These are phyloP conservation scores for Phytophthora nicotianae DNA, from an alignment of 352 stramenopile genomes.

Conservation along the genomic window DNA sequence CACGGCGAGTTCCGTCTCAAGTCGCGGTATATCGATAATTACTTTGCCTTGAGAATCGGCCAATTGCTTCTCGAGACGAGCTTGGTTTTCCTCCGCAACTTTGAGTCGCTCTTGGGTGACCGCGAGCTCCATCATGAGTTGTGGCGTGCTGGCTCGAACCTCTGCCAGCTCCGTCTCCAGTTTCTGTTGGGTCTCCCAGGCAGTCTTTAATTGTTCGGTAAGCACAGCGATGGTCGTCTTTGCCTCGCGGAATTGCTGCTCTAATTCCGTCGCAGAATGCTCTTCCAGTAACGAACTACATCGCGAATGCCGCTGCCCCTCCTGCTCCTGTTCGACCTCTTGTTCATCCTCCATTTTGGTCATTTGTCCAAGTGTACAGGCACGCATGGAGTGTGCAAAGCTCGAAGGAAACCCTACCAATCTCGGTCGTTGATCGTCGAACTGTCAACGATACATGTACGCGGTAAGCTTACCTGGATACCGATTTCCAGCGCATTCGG, in stretches of 20 bases:
- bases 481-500: too few relatives aligned
- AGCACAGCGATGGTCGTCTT: conserved; percentile 17
- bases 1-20: conserved; percentile 19
- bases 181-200: conserved; percentile 5
- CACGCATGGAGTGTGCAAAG: conserved; percentile 12
- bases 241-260: conserved; percentile 6
- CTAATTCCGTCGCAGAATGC: background rate
- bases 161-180: conserved; percentile 12
- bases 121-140: conserved; percentile 9
- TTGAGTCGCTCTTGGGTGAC: conserved; percentile 13
- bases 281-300: background rate
- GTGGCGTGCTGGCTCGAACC: background rate
- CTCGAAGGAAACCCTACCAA: conserved; percentile 12
- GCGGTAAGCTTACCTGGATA: too few relatives aligned
- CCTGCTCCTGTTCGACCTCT: conserved; percentile 3
- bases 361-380: background rate
- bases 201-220: conserved; percentile 11
- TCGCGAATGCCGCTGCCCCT: conserved; percentile 3
- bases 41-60: conserved; percentile 7
- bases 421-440: conserved; percentile 12
- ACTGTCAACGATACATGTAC: background rate
- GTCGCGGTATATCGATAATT: conserved; percentile 3
- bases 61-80: conserved; percentile 9
- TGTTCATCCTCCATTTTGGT: conserved; percentile 11
- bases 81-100: conserved; percentile 9